Base-by-base conservation (phyloP, 1,139 yeast species). In the Zhuliangozyma blackwelliae region DNA sequence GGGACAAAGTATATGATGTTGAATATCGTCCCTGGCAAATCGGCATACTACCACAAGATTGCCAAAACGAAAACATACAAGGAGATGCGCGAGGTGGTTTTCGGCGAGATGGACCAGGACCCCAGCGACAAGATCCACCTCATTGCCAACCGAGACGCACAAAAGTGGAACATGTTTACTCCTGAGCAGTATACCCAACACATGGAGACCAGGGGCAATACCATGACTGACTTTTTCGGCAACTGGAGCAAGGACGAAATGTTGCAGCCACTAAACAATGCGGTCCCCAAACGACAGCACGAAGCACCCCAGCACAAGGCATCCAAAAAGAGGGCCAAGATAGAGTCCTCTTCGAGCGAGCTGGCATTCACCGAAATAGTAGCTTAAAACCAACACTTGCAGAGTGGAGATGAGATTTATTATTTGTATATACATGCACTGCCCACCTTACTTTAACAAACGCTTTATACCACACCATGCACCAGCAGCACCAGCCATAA, bases 401-500 rank as follows among this genome's bases (percentile, higher is more conserved):
- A 28, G 10, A 20, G 10, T 28, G 22, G 8, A 21, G 25, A 27
- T 23, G 8, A 21, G 25, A 27, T 23, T 31, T 34, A 16, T 16
- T 26, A 31, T 32, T 31, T 25, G 22, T 35, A 38, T 35, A 26
- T 35, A 38, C 33, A 35, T 10, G 16, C 13, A 23, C 16, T 10
- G 25, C 13, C 25, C 25, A 28, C 27, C 29, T 37, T 48, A 59
- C 46, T 59, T 56, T 44, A 60, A 60, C 39, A 62, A 54, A 47
- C 77, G 67, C 69, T 92, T 92, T 52, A 84, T 54, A 38, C 85
- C 90, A 70, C 95, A 83, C 98, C 98, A 92, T 32, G 78, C 78
- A 44, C 87, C 96, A 34, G 97, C 96, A 43, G 87, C 96, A 45
- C 81, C 78, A 13, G 96, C 89, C 82, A 83, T 84, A 58, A 90